phyloP scores from a whole-genome alignment of 192 early-diverging fungal species.

The Backusella morwellensis region DNA sequence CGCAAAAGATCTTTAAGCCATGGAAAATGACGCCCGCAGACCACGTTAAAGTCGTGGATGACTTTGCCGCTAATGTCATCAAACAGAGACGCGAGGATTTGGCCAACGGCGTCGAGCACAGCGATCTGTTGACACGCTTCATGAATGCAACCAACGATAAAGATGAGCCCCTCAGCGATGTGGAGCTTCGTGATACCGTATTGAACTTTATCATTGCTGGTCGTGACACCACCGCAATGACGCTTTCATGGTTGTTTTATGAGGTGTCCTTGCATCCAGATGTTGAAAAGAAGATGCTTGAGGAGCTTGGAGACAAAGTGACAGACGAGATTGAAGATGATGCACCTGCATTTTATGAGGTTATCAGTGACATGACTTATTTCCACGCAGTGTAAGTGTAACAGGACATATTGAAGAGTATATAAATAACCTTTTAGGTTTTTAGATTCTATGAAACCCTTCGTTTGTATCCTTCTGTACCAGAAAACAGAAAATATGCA shows the following conservation, averaged over 20 bases:
- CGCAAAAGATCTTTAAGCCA: background rate
- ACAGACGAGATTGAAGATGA: slow-evolving; percentile 17
- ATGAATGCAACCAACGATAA: slow-evolving; percentile 25
- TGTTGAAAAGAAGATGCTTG: slow-evolving; percentile 37
- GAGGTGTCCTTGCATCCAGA: slow-evolving; percentile 34
- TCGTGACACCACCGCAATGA: slow-evolving; percentile 46
- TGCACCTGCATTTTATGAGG: slow-evolving; percentile 21
- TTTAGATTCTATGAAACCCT: slow-evolving; percentile 50
- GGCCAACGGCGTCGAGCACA: background rate
- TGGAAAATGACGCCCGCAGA: slow-evolving; percentile 9
- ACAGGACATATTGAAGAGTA: background rate
- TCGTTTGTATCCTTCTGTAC: slow-evolving; percentile 66
- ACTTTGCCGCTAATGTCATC: slow-evolving; percentile 21
- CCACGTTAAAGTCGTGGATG: slow-evolving; percentile 21
- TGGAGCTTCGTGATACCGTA: slow-evolving; percentile 31
- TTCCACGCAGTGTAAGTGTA: slow-evolving; percentile 32
- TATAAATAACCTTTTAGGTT: too few relatives aligned
- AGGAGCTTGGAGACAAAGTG: slow-evolving; percentile 34
- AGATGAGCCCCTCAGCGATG: slow-evolving; percentile 9
- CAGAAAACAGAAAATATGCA: slow-evolving; percentile 49
- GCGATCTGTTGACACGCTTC: slow-evolving; percentile 30
- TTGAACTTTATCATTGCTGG: slow-evolving; percentile 39
- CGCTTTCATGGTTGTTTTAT: slow-evolving; percentile 49
- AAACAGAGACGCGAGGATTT: slow-evolving; percentile 24
- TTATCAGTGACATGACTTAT: slow-evolving; percentile 30